Base-by-base conservation (phyloP, 345 rosid genomes). In the Arabidopsis suecica region DNA sequence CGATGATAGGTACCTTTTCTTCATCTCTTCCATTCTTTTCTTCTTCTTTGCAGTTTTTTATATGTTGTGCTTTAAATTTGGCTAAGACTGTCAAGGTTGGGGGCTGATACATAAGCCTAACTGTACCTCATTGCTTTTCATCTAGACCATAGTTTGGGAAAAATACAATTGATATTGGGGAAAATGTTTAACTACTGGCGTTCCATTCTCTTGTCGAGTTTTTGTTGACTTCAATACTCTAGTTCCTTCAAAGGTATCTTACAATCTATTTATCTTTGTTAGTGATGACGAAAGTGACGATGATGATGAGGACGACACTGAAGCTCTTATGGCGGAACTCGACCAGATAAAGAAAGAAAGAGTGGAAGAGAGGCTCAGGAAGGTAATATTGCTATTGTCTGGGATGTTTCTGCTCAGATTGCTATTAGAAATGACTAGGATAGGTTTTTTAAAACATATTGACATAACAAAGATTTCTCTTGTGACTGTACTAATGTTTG, bases 321-420 rank as follows among this genome's bases (percentile, higher is more conserved):
- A 88, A 84, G 97, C 96, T 69, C 88, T 91, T 32, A 70, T 91
- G 91, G 97, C 94, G 12, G 98, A 90, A 87, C 98, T 91, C n/a
- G 97, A 91, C 66, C 85, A 86, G 71, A 91, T 94, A 70, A 94
- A 88, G 88, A 94, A 91, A 83, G 97, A 94, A 85, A 88, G 94
- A 74, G 88, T 87, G 54, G 96, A 94, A 82, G 98, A 94, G 86
- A 87, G 87, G 83, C 85, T 86, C 34, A 88, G 91, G 30, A 86
- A 82, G 93, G 96, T 89, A 80, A 82, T 61, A 41, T 38, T 64
- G 40, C 32, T 65, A 41, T 67, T 67, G 18, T 71, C 55, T 33
- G n/a, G 25, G 40, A 5, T 30, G 48, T 37, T 59, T 76, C 51
- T 70, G 40, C 71, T 62, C 37, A 44, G 51, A 42, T 75, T 40